Evolutionary conservation across 192 early-diverging fungal species (phyloP).

Genomic region (Coemansia sp.): DNA sequence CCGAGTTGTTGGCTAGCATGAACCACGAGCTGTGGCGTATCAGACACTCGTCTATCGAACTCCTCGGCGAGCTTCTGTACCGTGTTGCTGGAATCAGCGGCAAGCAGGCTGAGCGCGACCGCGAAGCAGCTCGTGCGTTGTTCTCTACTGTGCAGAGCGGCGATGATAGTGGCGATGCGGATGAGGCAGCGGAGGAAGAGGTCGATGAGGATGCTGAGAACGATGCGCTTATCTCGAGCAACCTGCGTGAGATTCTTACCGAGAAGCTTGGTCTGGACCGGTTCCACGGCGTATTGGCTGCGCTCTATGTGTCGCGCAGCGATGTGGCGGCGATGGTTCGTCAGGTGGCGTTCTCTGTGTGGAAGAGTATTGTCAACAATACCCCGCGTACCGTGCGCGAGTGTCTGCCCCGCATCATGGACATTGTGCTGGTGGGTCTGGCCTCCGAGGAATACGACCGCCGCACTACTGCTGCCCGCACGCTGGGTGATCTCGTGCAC

Average conservation of each 20-base stretch:
- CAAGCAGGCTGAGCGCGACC: slow-evolving; percentile 57
- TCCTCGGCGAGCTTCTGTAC: slow-evolving; percentile 93
- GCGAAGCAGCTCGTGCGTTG: slow-evolving; percentile 43
- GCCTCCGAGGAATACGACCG: slow-evolving; percentile 74
- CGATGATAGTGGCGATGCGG: slow-evolving; percentile 53
- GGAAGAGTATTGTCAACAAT: slow-evolving; percentile 94
- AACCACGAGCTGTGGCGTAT: slow-evolving; percentile 96
- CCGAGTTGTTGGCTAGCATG: slow-evolving; percentile 85
- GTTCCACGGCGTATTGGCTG: slow-evolving; percentile 80
- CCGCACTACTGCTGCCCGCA: slow-evolving; percentile 84
- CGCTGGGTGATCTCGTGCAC: slow-evolving; percentile 89
- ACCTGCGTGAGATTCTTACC: slow-evolving; percentile 57
- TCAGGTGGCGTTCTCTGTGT: slow-evolving; percentile 84
- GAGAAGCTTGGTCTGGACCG: slow-evolving; percentile 84
- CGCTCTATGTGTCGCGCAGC: slow-evolving; percentile 89
- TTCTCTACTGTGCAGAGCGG: slow-evolving; percentile 42
- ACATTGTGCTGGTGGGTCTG: slow-evolving; percentile 80
- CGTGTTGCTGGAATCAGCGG: slow-evolving; percentile 83
- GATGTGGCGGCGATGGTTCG: slow-evolving; percentile 82
- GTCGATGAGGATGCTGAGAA: slow-evolving; percentile 31
- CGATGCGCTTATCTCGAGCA: slow-evolving; percentile 31
- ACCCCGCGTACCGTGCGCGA: slow-evolving; percentile 97
- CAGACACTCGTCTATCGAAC: slow-evolving; percentile 88
- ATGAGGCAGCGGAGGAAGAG: slow-evolving; percentile 7
- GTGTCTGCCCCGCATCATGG: slow-evolving; percentile 89